Evolutionary conservation across 441 rosid genomes (phyloP), one percentile per base, ranked within the genome.

Genomic region (Gossypium gossypioides): DNA sequence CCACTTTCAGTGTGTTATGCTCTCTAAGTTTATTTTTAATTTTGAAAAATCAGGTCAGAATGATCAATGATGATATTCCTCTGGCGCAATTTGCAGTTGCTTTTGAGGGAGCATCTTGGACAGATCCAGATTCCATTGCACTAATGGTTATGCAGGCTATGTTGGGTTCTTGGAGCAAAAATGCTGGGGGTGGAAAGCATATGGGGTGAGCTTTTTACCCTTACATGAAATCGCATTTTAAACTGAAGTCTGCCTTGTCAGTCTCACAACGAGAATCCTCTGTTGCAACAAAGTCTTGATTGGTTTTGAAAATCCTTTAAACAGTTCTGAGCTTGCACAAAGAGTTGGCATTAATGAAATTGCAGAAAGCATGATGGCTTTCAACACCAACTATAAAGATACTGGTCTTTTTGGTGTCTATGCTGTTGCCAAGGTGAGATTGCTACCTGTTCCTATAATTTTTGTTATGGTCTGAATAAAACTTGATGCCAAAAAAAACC

Each of bases 31-130:
- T 15, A 15, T 0, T 58, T 46, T 56, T 18, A 5, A 6, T 52
- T 52, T 54, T 54, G 60, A 55, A 58, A 72, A 24, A 63, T 48
- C 86, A 95, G 99, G 94, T 96, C 58, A 91, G 99, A 78, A 87
- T 96, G 75, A 84, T 91, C 72, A 89, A 96, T 81, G 99, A 96
- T 54, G 96, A 96, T 79, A 62, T 83, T 75, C 99, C 99, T 79
- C 80, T 93, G 72, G 99, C 99, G 32, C 99, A 96, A 88, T 93
- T 96, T 79, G 98, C 96, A 9, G 92, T 96, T 48, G 98, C 99
- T 80, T 96, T 91, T 74, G 89, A 84, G 56, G 99, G 98, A 82
- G 96, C 97, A 74, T 84, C 99, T 55, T 96, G 99, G 99, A 89
- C 92, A 6, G 98, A 96, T 79, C 98, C 99, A 73, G 99, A 96